Evolutionary conservation across 2,329 filamentous ascomycete species (phyloP), one percentile per base, ranked within the genome.

Genomic region (Penicillium sp.): DNA sequence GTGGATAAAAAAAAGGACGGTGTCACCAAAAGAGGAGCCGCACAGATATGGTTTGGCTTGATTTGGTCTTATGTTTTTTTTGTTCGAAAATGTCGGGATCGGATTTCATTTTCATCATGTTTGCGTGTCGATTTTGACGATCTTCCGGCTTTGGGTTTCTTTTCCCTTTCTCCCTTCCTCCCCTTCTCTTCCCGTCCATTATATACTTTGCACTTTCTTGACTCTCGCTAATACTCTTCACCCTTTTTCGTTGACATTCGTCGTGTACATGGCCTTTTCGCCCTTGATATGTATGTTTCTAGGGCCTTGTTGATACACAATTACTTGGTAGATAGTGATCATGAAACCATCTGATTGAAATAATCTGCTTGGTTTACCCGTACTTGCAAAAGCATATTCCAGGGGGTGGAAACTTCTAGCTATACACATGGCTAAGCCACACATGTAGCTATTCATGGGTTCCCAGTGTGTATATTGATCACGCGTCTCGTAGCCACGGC

Each of bases 1-100:
- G 44, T 53, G 48, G 52, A 53, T 48, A 57, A 53, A 59, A 53
- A 51, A 43, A 36, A 27, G 35, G 37, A 25, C 20, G 40, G 41
- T 46, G 42, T 48, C 39, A 30, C 19, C 26, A 38, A 8, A 25
- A 39, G 20, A 40, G 33, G 37, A 36, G 23, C 32, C 20, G 34
- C 33, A 35, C 33, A 42, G 40, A 43, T 50, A 47, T 44, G 36
- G 21, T 39, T 45, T 41, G 20, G 39, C 29, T 20, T 33, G 23
- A 18, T 37, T 30, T n/a, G 23, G 18, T 36, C 21, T 31, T 33
- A n/a, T n/a, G n/a, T n/a, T 25, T 27, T 32, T 37, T 27, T n/a
- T 30, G 25, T 35, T 30, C 39, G 49, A 27, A 45, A 37, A 50
- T 48, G 48, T 32, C 40, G 36, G 31, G 17, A 19, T 14, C 23